Base-by-base conservation (phyloP, 192 early-diverging fungal genomes). In the Rhizoclosmatium sp. region DNA sequence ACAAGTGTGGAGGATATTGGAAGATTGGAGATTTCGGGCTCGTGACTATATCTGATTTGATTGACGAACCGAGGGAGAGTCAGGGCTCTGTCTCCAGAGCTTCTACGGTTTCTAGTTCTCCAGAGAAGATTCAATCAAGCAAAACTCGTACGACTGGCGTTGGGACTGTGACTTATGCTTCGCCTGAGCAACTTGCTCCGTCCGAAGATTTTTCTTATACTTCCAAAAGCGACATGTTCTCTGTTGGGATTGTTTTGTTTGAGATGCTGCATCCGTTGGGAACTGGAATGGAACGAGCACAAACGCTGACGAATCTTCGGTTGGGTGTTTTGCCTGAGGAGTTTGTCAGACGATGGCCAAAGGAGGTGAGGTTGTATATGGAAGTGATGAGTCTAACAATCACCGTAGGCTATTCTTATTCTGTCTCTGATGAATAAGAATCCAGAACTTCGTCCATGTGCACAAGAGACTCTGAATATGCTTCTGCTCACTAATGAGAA, bases 21-120 rank as follows among this genome's bases (percentile, higher is more conserved):
- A 98, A 97, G 66, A 95, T 99, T 82, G 98, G 98, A 3, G 98
- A 99, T 79, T 99, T 99, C 88, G 98, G 98, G 2, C 83, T 99
- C 65, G 98, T 95, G 0, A 94, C 95, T 5, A 82, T 86, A 51
- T 81, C 89, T 49, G 62, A 65, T 58, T 7, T 47, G 12, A 61
- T 41, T 9, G 47, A 45, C 2, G 59, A 16, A 9, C 47, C 41
- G 3, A 31, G 19, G 23, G 69, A 71, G n/a, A 10, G 16, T 14
- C 16, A 71, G 51, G 54, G 69, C 39, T n/a, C 54, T 12, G 5
- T 56, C 2, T 71, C 69, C n/a, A 21, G 70, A 23, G 45, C 19
- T 9, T 71, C 70, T 56, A 39, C 61, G 16, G 16, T 9, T 7
- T 45, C 59, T 19, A 19, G 59, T 31, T 5, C 5, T 9, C 12